Evolutionary conservation across 805 yeast species (phyloP).

Genomic region (Candida endomychidarum): DNA sequence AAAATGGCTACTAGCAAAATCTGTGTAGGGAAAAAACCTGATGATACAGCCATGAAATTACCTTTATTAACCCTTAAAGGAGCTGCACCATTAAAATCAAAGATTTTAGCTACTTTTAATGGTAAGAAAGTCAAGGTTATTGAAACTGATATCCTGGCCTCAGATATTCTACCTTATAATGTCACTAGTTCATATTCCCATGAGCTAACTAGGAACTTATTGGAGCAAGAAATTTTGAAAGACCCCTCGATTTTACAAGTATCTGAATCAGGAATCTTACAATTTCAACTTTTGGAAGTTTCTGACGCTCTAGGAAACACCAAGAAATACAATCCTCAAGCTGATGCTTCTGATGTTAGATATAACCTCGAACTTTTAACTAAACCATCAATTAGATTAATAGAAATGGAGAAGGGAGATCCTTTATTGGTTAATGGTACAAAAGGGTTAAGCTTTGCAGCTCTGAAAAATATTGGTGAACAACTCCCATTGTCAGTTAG

Average conservation of each 20-base stretch:
- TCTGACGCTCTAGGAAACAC: constrained; percentile 34
- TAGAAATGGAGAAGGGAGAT: constrained; percentile 19
- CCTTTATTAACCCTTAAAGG: constrained; percentile 62
- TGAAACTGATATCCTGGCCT: constrained; percentile 10
- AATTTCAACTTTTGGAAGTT: constrained; percentile 35
- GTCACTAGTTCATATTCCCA: constrained; percentile 14
- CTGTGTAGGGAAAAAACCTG: constrained; percentile 54
- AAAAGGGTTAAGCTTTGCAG: constrained; percentile 15
- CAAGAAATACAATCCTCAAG: constrained; percentile 36
- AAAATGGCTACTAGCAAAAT: constrained; percentile 38
- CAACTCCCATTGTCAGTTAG: constrained; percentile 51
- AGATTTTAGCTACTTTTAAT: constrained; percentile 26
- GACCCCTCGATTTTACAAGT: constrained; percentile 23
- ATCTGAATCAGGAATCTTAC: constrained; percentile 24
- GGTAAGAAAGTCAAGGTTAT: constrained; percentile 21
- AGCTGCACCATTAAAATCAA: constrained; percentile 60
- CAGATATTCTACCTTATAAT: constrained; percentile 10
- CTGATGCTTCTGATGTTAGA: constrained; percentile 36
- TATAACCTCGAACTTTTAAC: constrained; percentile 26
- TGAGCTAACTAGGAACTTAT: constrained; percentile 28
- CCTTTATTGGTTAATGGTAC: constrained; percentile 26
- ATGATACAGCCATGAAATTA: constrained; percentile 33
- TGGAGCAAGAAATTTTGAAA: constrained; percentile 36
- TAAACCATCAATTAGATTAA: constrained; percentile 24
- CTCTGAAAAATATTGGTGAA: constrained; percentile 18